Base-by-base conservation (phyloP, 2,329 filamentous ascomycete species). In the Coniochaeta sp. region DNA sequence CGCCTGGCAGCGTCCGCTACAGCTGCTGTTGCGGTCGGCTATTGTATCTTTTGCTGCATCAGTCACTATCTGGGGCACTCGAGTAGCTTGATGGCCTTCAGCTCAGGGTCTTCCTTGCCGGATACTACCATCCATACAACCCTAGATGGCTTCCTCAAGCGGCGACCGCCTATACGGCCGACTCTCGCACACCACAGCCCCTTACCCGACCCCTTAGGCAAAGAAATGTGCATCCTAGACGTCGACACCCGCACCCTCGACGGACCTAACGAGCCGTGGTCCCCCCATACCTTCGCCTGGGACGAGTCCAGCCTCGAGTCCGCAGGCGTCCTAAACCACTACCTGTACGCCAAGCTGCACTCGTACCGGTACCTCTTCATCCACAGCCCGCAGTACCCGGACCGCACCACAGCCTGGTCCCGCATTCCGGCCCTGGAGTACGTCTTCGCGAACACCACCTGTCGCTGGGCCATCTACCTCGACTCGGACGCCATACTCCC, bases 361-460 rank as follows among this genome's bases (percentile, higher is more conserved):
- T 71, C 71, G 48, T 75, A 75, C 65, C 70, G 70, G 58, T 74
- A 75, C 65, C 73, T 73, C 61, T 74, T 71, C 52, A 56, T 75
- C 54, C 64, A 67, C 33, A 67, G 67, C 30, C 66, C 67, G 7
- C 60, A 63, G 13, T 70, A 64, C 51, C 53, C 59, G 45, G 71
- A 74, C 53, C 70, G 72, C 22, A 70, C 71, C 27, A 65, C 67
- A n/a, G 73, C 71, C 10, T 75, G 72, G 72, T 71, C 72, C 63
- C 69, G 72, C 24, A 55, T 66, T 45, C 63, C 74, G 56, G 67
- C 73, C 53, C 59, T 65, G 53, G 65, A 69, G 57, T n/a, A n/a
- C 66, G 74, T n/a, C 66, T 75, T 52, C 65, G 68, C 58, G 59
- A 71, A 52, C 72, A 71, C 61, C 63, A 74, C 54, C 61, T 66